phyloP scores from a whole-genome alignment of 78 protist genomes.

The Polysphondylium violaceum region DNA sequence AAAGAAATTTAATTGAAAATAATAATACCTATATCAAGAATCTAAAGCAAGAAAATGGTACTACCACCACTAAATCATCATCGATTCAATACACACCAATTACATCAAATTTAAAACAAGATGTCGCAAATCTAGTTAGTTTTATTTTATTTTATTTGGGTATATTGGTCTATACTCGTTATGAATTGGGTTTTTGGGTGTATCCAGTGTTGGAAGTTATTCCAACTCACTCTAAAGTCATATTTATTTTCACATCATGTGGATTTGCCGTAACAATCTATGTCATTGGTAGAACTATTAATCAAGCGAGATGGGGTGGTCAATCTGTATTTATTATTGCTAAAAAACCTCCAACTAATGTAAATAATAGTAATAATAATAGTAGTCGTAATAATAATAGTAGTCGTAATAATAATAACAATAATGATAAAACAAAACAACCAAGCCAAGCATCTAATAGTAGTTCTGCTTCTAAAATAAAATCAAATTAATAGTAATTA shows the following conservation, averaged over 20 bases:
- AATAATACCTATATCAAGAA: background rate
- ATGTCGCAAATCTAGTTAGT: conserved; percentile 9
- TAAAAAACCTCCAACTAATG: too few relatives aligned
- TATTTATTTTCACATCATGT: conserved; percentile 46
- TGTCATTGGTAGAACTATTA: conserved; percentile 10
- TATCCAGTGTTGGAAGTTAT: conserved; percentile 33
- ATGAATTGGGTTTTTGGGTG: conserved; percentile 23
- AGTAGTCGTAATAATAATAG: too few relatives aligned
- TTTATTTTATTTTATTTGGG: conserved; percentile 22
- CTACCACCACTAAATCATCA: background rate
- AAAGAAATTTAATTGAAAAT: background rate
- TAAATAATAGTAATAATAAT: too few relatives aligned
- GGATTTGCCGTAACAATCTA: conserved; percentile 17
- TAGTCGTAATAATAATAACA: too few relatives aligned
- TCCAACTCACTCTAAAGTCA: conserved; percentile 61
- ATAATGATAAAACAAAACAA: too few relatives aligned
- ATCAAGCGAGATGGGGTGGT: conserved; percentile 44
- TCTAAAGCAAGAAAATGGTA: background rate
- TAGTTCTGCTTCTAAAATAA: too few relatives aligned
- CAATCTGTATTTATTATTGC: conserved; percentile 23
- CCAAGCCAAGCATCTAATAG: too few relatives aligned
- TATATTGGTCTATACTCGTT: conserved; percentile 10
- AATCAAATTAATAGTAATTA: too few relatives aligned
- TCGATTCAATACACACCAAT: background rate
- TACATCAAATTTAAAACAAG: conserved; percentile 49